Percentiles rank a stretch among this genome's conserved stretches.
Evolutionary conservation across 805 yeast genomes (phyloP).

Genomic region (Zygosaccharomyces pseudorouxii): DNA sequence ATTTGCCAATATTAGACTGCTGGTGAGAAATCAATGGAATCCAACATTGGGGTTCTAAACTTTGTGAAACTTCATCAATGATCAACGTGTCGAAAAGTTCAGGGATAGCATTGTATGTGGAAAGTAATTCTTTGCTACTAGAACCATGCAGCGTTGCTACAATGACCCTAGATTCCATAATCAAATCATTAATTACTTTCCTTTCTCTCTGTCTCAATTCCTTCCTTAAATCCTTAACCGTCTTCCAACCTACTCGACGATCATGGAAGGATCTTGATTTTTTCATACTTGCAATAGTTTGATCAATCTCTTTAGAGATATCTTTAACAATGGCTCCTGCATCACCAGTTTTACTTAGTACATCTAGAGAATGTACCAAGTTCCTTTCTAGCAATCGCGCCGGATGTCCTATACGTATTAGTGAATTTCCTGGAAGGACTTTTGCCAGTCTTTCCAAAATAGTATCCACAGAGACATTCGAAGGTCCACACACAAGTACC

Average conservation of each 20-base stretch:
- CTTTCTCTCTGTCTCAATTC: constrained; percentile 67
- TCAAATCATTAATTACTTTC: constrained; percentile 53
- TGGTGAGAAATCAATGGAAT: constrained; percentile 74
- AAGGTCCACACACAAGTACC: constrained; percentile 88
- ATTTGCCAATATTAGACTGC: constrained; percentile 43
- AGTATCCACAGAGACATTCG: constrained; percentile 89
- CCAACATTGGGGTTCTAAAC: constrained; percentile 95
- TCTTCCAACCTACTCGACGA: constrained; percentile 60
- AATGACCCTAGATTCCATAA: constrained; percentile 61
- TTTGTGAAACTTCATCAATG: constrained; percentile 93
- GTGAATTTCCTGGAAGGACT: constrained; percentile 40
- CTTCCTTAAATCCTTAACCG: constrained; percentile 61
- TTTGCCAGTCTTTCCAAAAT: constrained; percentile 67
- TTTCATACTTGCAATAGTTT: constrained; percentile 50
- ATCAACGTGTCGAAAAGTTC: constrained; percentile 70
- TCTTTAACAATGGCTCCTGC: constrained; percentile 61
- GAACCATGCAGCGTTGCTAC: constrained; percentile 87
- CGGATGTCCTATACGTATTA: constrained; percentile 92
- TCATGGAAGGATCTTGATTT: constrained; percentile 62
- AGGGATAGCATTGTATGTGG: constrained; percentile 40
- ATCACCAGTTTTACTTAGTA: constrained; percentile 55
- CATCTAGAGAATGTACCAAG: constrained; percentile 69
- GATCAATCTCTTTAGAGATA: constrained; percentile 65
- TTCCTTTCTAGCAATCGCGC: constrained; percentile 67
- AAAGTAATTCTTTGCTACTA: constrained; percentile 63